A percentile compares a stretch with the other conserved stretches of the same genome.
Evolutionary conservation across 1,284 basidiomycete genomes (phyloP).

Genomic region (Porodaedalea pini): DNA sequence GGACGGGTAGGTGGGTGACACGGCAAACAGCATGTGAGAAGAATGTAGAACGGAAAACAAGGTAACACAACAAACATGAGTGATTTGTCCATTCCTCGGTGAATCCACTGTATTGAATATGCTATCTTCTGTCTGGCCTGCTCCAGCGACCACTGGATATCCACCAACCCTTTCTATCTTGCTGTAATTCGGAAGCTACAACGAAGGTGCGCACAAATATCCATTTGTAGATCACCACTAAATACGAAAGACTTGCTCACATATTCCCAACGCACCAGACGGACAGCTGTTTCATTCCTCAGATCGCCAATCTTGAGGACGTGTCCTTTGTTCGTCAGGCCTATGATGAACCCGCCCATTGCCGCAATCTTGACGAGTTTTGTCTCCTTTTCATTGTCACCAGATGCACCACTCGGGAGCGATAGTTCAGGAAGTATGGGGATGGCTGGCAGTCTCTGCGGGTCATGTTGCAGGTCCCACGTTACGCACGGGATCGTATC

Average conservation of each 20-base stretch:
- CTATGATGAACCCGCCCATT: slow-evolving; percentile 63
- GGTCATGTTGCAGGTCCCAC: slow-evolving; percentile 54
- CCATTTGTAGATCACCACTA: neutral
- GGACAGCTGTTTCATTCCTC: slow-evolving; percentile 28
- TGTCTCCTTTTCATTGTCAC: slow-evolving; percentile 32
- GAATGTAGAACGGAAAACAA: slow-evolving; percentile 8
- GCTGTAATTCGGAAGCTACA: slow-evolving; percentile 62
- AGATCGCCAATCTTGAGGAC: slow-evolving; percentile 57
- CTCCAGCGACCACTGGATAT: slow-evolving; percentile 39
- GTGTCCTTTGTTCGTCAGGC: slow-evolving; percentile 74
- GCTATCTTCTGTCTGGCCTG: slow-evolving; percentile 21
- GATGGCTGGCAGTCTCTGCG: slow-evolving; percentile 40
- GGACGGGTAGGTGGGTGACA: neutral
- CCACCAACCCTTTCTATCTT: slow-evolving; percentile 50
- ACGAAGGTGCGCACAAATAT: slow-evolving; percentile 28
- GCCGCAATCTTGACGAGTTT: slow-evolving; percentile 77
- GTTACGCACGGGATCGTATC: slow-evolving; percentile 54
- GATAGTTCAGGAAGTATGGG: slow-evolving; percentile 46
- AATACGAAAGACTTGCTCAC: slow-evolving; percentile 41
- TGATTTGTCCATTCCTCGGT: slow-evolving; percentile 55
- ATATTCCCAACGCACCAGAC: slow-evolving; percentile 63
- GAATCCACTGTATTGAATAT: slow-evolving; percentile 21
- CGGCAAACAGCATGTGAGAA: neutral
- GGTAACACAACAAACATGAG: slow-evolving; percentile 53
- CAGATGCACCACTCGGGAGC: slow-evolving; percentile 21